Percentiles rank a stretch among this genome's conserved stretches.
These are phyloP conservation scores for Trichosporon faecale DNA, from an alignment of 1,284 basidiomycete genomes.

Conservation along the genomic window DNA sequence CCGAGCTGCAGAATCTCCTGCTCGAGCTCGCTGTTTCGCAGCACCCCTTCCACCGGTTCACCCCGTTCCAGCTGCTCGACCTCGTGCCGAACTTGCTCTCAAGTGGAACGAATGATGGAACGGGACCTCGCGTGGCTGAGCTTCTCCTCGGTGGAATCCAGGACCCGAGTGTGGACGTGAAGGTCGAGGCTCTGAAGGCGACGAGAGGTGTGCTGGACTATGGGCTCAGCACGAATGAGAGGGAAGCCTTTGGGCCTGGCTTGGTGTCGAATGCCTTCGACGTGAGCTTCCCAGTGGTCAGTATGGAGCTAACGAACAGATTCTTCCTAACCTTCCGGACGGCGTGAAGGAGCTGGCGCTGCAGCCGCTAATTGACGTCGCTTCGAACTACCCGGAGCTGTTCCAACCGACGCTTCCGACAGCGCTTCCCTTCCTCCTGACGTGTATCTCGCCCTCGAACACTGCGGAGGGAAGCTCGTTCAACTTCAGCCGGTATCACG, in stretches of 20 bases:
- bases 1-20: conserved; percentile 36
- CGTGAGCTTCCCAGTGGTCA: conserved; percentile 21
- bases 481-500: conserved; percentile 33
- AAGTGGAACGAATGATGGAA: conserved; percentile 27
- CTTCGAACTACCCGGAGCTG: conserved; percentile 64
- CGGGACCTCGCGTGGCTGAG: conserved; percentile 27
- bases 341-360: conserved; percentile 51
- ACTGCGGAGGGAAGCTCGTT: conserved; percentile 21
- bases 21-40: conserved; percentile 37
- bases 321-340: conserved; percentile 29
- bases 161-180: conserved; percentile 42
- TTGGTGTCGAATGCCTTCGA: conserved; percentile 35
- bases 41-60: conserved; percentile 44
- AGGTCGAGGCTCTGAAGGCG: conserved; percentile 45
- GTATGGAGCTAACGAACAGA: not conserved
- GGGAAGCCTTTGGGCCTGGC: conserved; percentile 31
- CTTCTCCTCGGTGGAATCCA: conserved; percentile 40
- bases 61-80: conserved; percentile 43
- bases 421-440: conserved; percentile 62
- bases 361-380: conserved; percentile 66
- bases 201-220: conserved; percentile 36
- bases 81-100: conserved; percentile 37
- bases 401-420: conserved; percentile 62
- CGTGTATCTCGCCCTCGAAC: conserved; percentile 36
- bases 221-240: conserved; percentile 34